phyloP scores from a whole-genome alignment of 2,329 filamentous ascomycete species.

The Diplodia scrobiculata region DNA sequence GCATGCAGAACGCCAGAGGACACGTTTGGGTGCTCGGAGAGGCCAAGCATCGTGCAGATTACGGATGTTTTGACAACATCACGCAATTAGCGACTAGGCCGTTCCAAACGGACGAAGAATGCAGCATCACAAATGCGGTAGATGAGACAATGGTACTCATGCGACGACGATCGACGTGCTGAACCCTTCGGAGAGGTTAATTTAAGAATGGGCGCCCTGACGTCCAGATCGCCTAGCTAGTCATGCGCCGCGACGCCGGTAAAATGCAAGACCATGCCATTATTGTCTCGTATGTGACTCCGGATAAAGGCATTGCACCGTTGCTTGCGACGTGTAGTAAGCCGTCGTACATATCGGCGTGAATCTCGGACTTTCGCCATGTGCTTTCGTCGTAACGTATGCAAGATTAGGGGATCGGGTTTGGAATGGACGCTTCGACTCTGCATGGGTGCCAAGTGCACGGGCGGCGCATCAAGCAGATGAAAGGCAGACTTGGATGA shows the following conservation, averaged over 20 bases:
- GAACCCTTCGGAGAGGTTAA: neutral
- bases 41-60: neutral
- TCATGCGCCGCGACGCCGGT: neutral
- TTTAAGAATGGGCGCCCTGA: conserved; percentile 5
- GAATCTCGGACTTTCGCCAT: no score
- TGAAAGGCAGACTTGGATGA: no score
- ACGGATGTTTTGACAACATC: neutral
- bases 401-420: no score
- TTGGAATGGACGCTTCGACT: no score
- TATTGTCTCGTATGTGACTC: neutral
- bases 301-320: neutral
- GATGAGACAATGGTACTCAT: neutral
- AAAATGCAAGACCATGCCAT: neutral
- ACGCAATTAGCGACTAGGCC: neutral
- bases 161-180: neutral
- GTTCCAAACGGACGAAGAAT: neutral
- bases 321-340: no score
- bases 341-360: no score
- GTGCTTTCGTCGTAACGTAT: no score
- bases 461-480: no score
- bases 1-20: neutral
- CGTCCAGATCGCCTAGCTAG: conserved; percentile 18
- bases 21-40: neutral
- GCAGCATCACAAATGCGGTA: neutral
- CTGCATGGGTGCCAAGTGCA: no score